Base-by-base conservation (phyloP, 2,329 filamentous ascomycete species). In the Fusarium chaquense region DNA sequence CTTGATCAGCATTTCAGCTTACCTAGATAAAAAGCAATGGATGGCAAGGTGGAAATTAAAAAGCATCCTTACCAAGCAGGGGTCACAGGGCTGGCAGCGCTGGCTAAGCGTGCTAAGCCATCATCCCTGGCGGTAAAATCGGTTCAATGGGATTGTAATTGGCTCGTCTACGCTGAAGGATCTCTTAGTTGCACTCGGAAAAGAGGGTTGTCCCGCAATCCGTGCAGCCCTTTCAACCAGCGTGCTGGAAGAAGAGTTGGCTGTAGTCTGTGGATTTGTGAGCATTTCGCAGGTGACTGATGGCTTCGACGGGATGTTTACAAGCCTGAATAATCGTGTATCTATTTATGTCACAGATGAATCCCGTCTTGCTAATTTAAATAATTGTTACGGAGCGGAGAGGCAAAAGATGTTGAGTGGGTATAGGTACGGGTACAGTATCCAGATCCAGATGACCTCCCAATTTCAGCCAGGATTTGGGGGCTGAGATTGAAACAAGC, bases 51-150 rank as follows among this genome's bases (percentile, higher is more conserved):
- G 47, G 61, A 66, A 65, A 66, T 65, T 65, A 35, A 28, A 46
- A 32, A 36, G 41, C 20, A 30, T 16, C 28, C 30, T 62, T 51
- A 64, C 38, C 45, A 63, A 64, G 58, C 59, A 65, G 36, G 52
- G 62, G 30, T 65, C 62, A 66, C 59, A 65, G 43, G 62, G 62
- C 62, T 65, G 62, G 62, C 20, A 20, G 20, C 20, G 20, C 20
- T 20, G 2, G 3, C 20, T 20, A 20, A 20, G 20, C 20, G 20
- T 20, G 20, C 20, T n/a, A 52, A 52, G 32, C 46, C 10, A 24
- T 51, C 15, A 36, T 26, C 44, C 61, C 28, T 35, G 41, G 35
- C n/a, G 11, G 24, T 22, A 11, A n/a, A 36, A 43, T 35, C 26
- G 24, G 20, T 16, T n/a, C 15, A 6, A 18, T 4, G 26, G 10